Evolutionary conservation across 2,329 filamentous ascomycete species (phyloP).

Genomic region (Decorospora gaudefroyi): DNA sequence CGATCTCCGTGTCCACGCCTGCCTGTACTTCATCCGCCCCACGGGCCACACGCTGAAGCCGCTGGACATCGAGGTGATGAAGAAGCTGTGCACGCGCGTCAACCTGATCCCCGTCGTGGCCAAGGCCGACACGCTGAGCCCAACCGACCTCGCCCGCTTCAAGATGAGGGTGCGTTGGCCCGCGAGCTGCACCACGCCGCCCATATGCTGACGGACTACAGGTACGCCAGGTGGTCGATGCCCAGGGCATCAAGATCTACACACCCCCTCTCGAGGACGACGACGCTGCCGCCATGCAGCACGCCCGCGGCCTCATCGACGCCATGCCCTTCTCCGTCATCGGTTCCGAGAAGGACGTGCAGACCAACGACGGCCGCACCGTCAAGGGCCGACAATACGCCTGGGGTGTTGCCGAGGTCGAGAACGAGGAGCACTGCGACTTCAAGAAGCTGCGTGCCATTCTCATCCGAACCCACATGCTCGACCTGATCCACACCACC

Average conservation of each 20-base stretch:
- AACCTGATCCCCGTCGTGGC: conserved; percentile 98
- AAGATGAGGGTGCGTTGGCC: conserved; percentile 78
- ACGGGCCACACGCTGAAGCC: conserved; percentile 99
- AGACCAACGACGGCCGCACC: conserved; percentile 91
- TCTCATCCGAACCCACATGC: conserved; percentile 98
- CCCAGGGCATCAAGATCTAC: conserved; percentile 99
- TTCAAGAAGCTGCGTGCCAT: conserved; percentile 99
- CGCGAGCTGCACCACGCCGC: not conserved
- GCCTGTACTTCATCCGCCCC: conserved; percentile 98
- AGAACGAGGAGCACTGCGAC: conserved; percentile 99
- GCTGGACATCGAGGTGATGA: conserved; percentile 99
- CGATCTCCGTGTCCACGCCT: conserved; percentile 96
- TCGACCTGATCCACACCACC: conserved; percentile 98
- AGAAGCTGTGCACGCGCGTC: conserved; percentile 95
- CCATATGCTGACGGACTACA: conserved; percentile 48
- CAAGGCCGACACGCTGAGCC: conserved; percentile 97
- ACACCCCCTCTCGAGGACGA: conserved; percentile 97
- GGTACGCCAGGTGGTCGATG: conserved; percentile 94
- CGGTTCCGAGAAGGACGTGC: conserved; percentile 98
- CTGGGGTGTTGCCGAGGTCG: conserved; percentile 98
- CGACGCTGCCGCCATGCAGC: conserved; percentile 92
- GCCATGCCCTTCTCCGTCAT: conserved; percentile 99
- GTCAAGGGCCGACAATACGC: conserved; percentile 99
- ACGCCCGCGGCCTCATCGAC: conserved; percentile 90
- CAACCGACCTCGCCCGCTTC: conserved; percentile 86